Evolutionary conservation across 805 yeast species (phyloP).

Genomic region (Clavispora carvajalis): DNA sequence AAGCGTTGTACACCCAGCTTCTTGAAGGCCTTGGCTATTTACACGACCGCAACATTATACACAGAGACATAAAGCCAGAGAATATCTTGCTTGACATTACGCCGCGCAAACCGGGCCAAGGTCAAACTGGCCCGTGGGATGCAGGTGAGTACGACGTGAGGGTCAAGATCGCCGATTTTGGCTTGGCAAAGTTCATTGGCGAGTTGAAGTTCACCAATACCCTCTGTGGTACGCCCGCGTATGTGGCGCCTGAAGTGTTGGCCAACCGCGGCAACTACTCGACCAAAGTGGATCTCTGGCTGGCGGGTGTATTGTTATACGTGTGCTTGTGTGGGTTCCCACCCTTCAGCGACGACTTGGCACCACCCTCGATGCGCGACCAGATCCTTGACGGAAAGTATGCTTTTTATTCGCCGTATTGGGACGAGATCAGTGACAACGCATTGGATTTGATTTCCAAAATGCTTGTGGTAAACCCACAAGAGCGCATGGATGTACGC

Average conservation of each 20-base stretch:
- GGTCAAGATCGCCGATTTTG: slow-evolving; percentile 82
- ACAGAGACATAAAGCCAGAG: slow-evolving; percentile 43
- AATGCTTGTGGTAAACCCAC: slow-evolving; percentile 50
- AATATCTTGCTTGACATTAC: slow-evolving; percentile 46
- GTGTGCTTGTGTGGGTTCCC: slow-evolving; percentile 83
- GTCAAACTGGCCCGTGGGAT: slow-evolving; percentile 53
- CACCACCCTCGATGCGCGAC: slow-evolving; percentile 73
- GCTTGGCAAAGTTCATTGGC: slow-evolving; percentile 65
- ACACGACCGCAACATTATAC: slow-evolving; percentile 38
- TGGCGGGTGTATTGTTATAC: slow-evolving; percentile 71
- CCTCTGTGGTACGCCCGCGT: slow-evolving; percentile 81
- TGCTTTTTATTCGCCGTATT: slow-evolving; percentile 75
- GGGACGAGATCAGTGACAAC: slow-evolving; percentile 65
- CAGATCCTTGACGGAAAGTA: slow-evolving; percentile 63
- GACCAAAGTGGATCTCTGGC: slow-evolving; percentile 77
- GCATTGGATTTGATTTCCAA: slow-evolving; percentile 63
- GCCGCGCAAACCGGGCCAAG: slow-evolving; percentile 29
- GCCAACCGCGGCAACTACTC: slow-evolving; percentile 55
- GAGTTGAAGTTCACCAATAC: slow-evolving; percentile 72
- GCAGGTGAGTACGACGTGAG: slow-evolving; percentile 52
- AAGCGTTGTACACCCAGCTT: slow-evolving; percentile 49
- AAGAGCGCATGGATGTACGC: slow-evolving; percentile 36
- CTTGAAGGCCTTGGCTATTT: slow-evolving; percentile 34
- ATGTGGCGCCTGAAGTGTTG: slow-evolving; percentile 78
- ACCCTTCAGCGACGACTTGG: slow-evolving; percentile 77